These are phyloP conservation scores for Cordyceps tenuipes DNA, from an alignment of 2,329 filamentous ascomycete genomes.

Conservation along the genomic window DNA sequence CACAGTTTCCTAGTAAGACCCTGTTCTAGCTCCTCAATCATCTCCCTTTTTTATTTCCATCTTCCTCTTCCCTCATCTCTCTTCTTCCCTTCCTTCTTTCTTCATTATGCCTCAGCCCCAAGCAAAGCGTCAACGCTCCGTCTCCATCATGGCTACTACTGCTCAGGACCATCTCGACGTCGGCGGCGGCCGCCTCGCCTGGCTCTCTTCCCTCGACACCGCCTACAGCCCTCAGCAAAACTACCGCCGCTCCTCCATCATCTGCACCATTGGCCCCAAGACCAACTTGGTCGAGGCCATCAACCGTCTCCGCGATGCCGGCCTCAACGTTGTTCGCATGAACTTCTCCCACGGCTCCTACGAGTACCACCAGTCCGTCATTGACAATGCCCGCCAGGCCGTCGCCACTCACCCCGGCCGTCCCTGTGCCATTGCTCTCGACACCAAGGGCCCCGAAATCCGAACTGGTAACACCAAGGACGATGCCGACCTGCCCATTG, in stretches of 20 bases:
- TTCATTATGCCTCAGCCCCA: conserved; percentile 28
- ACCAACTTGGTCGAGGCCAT: conserved; percentile 97
- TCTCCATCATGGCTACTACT: conserved; percentile 48
- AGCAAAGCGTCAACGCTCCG: conserved; percentile 23
- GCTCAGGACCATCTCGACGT: conserved; percentile 81
- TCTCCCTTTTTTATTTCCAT: neutral
- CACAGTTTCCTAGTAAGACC: neutral
- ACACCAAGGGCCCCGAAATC: conserved; percentile 58
- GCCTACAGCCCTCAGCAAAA: conserved; percentile 79
- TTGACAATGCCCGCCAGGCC: conserved; percentile 86
- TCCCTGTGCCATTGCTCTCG: conserved; percentile 89
- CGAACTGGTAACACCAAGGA: conserved; percentile 62
- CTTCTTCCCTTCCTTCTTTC: neutral
- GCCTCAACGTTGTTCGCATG: conserved; percentile 98
- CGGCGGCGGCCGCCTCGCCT: conserved; percentile 62
- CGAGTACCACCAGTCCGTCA: conserved; percentile 97
- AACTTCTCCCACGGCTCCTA: conserved; percentile 83
- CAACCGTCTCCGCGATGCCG: conserved; percentile 81
- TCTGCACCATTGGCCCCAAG: conserved; percentile 98
- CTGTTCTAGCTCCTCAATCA: conserved; percentile 2
- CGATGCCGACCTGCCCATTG: conserved; percentile 83
- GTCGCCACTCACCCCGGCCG: conserved; percentile 71
- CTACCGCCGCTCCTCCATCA: conserved; percentile 95
- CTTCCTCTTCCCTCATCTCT: conserved; percentile 13
- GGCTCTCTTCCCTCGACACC: conserved; percentile 70